Base-by-base conservation (phyloP, 2,329 filamentous ascomycete genomes). In the Trichoderma cornu-damae region DNA sequence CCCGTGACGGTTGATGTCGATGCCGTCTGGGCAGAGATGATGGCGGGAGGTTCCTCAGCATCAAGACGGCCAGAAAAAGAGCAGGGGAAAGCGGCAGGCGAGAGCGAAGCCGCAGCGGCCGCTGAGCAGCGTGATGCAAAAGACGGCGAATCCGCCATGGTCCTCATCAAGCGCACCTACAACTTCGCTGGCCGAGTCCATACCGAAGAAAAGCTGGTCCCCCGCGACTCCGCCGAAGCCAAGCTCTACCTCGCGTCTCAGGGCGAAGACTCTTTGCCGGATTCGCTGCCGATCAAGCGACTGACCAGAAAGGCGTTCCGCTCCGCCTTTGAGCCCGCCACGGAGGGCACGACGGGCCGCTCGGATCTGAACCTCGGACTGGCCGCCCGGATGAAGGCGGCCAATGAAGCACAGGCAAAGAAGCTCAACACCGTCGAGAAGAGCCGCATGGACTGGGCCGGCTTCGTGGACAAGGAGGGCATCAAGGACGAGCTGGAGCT, bases 181-280 rank as follows among this genome's bases (percentile, higher is more conserved):
- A 87, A 86, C 64, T 90, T 90, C 64, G 88, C 87, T 34, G 88
- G 87, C 28, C 83, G 87, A 65, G 78, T 86, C 11, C 84, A 88
- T 64, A 87, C 80, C 0, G 87, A 90, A 65, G 85, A 89, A 67
- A 89, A 88, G 68, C 73, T 85, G 9, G 84, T 90, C 1, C 74
- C 82, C 3, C 78, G 81, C 43, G 78, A 83, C 65, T 87, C 84
- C 0, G 84, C 84, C 54, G 85, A 88, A 67, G 85, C 84, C 42
- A 82, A 79, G 61, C 75, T 87, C 9, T 86, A 84, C 62, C 77
- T 87, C 12, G 80, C 80, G 1, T 80, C 80, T 0, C 72, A 78
- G 54, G 73, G 72, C 28, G 64, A 72, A 1, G 65, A 65, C 9
- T 60, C 59, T 3, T 52, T 62, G 3, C 18, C 62, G 3, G 65